Conservation (phyloP, 305 asterid genomes). For the Rubia peregrina region DNA sequence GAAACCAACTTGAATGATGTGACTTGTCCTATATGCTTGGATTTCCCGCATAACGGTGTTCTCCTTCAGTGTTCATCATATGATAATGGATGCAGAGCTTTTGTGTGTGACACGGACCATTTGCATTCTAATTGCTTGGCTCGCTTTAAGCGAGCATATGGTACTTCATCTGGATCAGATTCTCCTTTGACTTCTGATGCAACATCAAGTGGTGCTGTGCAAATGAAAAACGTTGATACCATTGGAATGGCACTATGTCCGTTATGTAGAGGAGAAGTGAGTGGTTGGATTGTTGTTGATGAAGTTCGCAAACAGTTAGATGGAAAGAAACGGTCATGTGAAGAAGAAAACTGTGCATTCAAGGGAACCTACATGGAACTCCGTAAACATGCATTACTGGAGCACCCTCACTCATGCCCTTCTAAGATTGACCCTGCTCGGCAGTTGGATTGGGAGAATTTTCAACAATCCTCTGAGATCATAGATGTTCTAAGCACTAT, state of each 20-base stretch:
- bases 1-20: conserved; percentile 57
- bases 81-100: conserved; percentile 65
- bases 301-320: conserved; percentile 56
- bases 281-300: conserved; percentile 67
- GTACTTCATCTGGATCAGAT: conserved; percentile 33
- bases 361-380: conserved; percentile 62
- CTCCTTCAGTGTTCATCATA: conserved; percentile 76
- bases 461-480: conserved; percentile 80
- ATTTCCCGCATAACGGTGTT: conserved; percentile 69
- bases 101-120: conserved; percentile 74
- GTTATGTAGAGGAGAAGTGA: conserved; percentile 73
- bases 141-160: conserved; percentile 66
- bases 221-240: conserved; percentile 21
- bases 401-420: conserved; percentile 72
- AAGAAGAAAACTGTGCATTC: conserved; percentile 56
- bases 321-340: conserved; percentile 60
- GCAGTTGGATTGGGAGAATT: conserved; percentile 82
- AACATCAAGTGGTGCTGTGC: conserved; percentile 26
- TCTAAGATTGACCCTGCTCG: conserved; percentile 75
- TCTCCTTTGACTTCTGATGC: conserved; percentile 24
- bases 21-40: conserved; percentile 72
- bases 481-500: conserved; percentile 75
- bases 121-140: conserved; percentile 68
- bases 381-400: conserved; percentile 54
- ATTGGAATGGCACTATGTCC: conserved; percentile 55